phyloP scores from a whole-genome alignment of 2,329 filamentous ascomycete species.

The Epichloe bromicola region DNA sequence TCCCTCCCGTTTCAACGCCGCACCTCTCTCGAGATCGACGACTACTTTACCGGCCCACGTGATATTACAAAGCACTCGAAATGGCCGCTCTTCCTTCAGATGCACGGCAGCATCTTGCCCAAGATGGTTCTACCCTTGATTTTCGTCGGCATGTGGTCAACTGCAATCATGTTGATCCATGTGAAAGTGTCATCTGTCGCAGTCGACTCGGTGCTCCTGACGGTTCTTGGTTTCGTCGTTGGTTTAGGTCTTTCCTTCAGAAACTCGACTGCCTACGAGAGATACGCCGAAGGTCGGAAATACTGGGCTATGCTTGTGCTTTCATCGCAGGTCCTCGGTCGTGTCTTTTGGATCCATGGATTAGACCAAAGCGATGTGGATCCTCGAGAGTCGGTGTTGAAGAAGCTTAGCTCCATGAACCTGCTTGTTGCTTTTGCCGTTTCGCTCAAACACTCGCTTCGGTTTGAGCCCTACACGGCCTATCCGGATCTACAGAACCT shows the following conservation, averaged over 20 bases:
- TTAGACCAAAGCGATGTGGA: conserved; percentile 37
- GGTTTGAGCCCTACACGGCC: conserved; percentile 68
- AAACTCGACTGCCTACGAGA: conserved; percentile 65
- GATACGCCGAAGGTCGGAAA: conserved; percentile 51
- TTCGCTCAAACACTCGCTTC: conserved; percentile 67
- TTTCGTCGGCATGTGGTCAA: conserved; percentile 52
- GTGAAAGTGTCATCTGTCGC: conserved; percentile 28
- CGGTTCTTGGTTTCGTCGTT: conserved; percentile 70
- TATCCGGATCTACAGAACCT: conserved; percentile 63
- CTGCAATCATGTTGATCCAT: conserved; percentile 44
- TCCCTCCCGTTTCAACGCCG: conserved; percentile 13
- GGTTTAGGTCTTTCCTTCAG: conserved; percentile 68
- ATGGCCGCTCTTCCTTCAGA: conserved; percentile 60
- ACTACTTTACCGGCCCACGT: conserved; percentile 53
- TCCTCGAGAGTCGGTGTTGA: conserved; percentile 54
- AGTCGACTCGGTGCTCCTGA: conserved; percentile 41
- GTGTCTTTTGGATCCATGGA: conserved; percentile 73
- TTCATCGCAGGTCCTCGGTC: conserved; percentile 54
- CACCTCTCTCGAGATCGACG: conserved; percentile 36
- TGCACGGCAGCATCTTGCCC: conserved; percentile 64
- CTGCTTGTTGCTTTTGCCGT: conserved; percentile 66
- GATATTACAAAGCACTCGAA: conserved; percentile 63
- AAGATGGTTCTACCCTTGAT: conserved; percentile 59
- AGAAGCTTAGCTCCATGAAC: conserved; percentile 64
- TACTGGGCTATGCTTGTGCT: conserved; percentile 48